Evolutionary conservation across 225 moss, liverwort and hornwort species (phyloP).

Genomic region (Polytrichum formosum): DNA sequence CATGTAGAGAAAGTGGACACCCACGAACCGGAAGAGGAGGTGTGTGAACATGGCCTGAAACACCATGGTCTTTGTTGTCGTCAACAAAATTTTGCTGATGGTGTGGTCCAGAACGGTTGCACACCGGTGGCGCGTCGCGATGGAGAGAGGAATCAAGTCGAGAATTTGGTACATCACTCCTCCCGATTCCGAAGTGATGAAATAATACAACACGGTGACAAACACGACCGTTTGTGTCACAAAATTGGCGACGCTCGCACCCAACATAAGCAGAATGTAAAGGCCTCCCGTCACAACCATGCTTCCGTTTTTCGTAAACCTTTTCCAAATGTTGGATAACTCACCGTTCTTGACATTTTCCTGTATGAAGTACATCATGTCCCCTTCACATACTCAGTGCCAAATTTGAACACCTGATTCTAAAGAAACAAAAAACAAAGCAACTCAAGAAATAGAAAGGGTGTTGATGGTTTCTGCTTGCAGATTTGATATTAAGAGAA

Average conservation of each 20-base stretch:
- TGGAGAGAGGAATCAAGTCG: slow-evolving; percentile 76
- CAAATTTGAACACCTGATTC: too few species aligned
- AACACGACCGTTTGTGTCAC: slow-evolving; percentile 56
- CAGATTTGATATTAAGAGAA: too few species aligned
- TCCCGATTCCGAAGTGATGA: slow-evolving; percentile 64
- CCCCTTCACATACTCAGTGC: not conserved
- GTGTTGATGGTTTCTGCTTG: too few species aligned
- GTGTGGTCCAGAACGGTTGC: slow-evolving; percentile 71
- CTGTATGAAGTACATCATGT: too few species aligned
- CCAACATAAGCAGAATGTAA: slow-evolving; percentile 49
- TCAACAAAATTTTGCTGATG: slow-evolving; percentile 67
- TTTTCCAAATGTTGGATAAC: slow-evolving; percentile 34
- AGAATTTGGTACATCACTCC: slow-evolving; percentile 79
- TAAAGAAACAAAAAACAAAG: too few species aligned
- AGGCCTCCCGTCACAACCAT: slow-evolving; percentile 52
- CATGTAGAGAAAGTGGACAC: slow-evolving; percentile 74
- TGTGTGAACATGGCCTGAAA: slow-evolving; percentile 84
- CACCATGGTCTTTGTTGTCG: slow-evolving; percentile 71
- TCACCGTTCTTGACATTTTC: too few species aligned
- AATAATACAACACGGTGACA: slow-evolving; percentile 60
- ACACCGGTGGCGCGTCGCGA: slow-evolving; percentile 56
- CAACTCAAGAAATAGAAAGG: too few species aligned
- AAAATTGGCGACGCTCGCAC: slow-evolving; percentile 39
- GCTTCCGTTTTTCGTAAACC: slow-evolving; percentile 45
- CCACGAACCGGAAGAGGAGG: slow-evolving; percentile 63